Base-by-base conservation (phyloP, 2,329 filamentous ascomycete species). In the Pseudopyricularia javanii region DNA sequence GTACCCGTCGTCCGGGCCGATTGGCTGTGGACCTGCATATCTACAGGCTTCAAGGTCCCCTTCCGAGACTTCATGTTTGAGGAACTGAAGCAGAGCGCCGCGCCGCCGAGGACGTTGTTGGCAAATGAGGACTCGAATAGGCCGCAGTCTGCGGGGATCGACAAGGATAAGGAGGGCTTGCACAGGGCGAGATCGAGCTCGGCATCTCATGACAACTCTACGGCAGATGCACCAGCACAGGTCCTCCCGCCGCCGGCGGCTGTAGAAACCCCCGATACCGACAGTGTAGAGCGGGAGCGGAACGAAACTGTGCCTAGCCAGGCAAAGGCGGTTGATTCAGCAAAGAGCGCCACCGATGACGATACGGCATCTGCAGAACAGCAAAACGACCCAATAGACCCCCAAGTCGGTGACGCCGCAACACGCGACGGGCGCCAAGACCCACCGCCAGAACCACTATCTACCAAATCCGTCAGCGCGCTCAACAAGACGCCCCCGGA, bases 1-100 rank as follows among this genome's bases (percentile, higher is more conserved):
- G 85, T 97, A 11, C 88, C 90, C 2, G 81, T 91, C n/a, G 86
- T 97, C 11, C 78, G 78, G 7, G 79, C 81, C 17, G 79, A 85
- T 22, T 98, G 93, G 93, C 73, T 98, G 3, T 93, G 87, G 83
- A 78, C 84, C 51, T 93, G 86, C 58, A 82, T 96, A 50, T 73
- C 75, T 61, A 78, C 70, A 0, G 79, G 79, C 5, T 70, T 60
- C 56, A 67, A 70, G 3, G 65, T 72, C 3, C 73, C 77, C 1
- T 64, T 74, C 45, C 68, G 72, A 37, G 59, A 65, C 7, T 79
- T 68, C 51, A 61, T 78, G 53, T 79, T 75, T 53, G 65, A 73
- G 0, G 71, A 76, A 55, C 60, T 79, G 28, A 67, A 64, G 50
- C 64, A 69, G 43, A 55, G 59, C 32, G 40, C 61, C 1, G 43